Conservation (phyloP, 1,284 basidiomycete genomes). For the Ustilago shanxiensis region DNA sequence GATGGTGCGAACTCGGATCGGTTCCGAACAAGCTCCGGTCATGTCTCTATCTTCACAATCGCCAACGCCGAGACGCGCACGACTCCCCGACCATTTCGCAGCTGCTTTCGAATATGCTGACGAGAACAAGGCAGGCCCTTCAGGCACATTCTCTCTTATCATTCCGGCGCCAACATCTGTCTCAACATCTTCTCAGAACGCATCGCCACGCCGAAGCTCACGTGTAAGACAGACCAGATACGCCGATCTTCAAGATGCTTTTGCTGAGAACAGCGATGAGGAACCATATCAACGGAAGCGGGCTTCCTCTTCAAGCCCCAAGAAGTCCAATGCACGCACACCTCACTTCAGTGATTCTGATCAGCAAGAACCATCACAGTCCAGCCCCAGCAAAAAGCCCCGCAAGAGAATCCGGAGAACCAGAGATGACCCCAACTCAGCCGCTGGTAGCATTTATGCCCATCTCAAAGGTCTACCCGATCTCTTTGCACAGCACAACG, state of each 20-base stretch:
- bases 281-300: slow-evolving; percentile 1
- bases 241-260: neutral
- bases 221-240: slow-evolving; percentile 7
- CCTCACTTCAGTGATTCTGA: neutral
- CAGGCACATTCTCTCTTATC: neutral
- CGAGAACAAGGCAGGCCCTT: neutral
- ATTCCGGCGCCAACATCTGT: neutral
- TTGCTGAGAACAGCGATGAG: neutral
- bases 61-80: slow-evolving; percentile 2
- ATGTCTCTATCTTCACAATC: neutral
- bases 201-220: slow-evolving; percentile 13
- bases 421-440: slow-evolving; percentile 49
- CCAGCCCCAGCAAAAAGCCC: slow-evolving; percentile 6
- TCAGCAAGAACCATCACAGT: neutral
- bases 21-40: neutral
- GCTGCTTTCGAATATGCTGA: slow-evolving; percentile 20
- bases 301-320: slow-evolving; percentile 10
- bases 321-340: neutral
- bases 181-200: neutral
- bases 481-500: slow-evolving; percentile 33
- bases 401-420: slow-evolving; percentile 40
- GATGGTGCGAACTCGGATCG: neutral
- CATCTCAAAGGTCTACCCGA: slow-evolving; percentile 42
- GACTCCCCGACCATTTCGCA: slow-evolving; percentile 30
- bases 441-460: slow-evolving; percentile 37